phyloP scores from a whole-genome alignment of 108 stramenopile species.

The Pseudonitzschia multiseries region DNA sequence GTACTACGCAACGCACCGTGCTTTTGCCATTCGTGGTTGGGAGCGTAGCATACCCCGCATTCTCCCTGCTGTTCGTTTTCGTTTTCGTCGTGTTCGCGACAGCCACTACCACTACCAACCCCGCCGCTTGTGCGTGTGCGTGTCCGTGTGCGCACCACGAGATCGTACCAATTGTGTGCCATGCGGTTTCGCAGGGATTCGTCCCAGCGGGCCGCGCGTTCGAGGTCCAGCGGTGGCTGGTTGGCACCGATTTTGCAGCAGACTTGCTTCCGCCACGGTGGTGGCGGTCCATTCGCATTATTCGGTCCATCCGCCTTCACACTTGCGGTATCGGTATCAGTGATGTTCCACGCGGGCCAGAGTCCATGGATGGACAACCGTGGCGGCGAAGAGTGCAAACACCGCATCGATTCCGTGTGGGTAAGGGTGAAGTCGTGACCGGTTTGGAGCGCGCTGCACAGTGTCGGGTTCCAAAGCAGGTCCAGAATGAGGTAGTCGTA shows the following conservation, averaged over 20 bases:
- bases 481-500: background rate
- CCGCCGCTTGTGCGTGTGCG: too few species aligned
- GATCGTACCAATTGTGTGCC: background rate
- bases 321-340: too few species aligned
- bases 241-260: background rate
- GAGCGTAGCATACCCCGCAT: background rate
- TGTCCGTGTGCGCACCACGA: background rate
- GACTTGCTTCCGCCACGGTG: too few species aligned
- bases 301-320: too few species aligned
- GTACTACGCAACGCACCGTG: background rate
- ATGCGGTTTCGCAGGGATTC: background rate
- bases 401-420: background rate
- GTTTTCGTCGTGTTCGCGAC: too few species aligned
- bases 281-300: too few species aligned
- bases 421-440: background rate
- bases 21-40: background rate
- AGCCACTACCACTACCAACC: too few species aligned
- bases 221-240: background rate
- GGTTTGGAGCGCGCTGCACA: background rate
- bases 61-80: too few species aligned
- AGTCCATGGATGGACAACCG: background rate
- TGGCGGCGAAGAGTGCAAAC: background rate
- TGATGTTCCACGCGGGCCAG: background rate
- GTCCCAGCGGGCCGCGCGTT: background rate
- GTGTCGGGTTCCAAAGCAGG: background rate